A percentile compares a stretch with the other conserved stretches of the same genome.
These are phyloP conservation scores for Scheffersomyces ergatensis DNA, from an alignment of 805 yeast genomes.

Conservation along the genomic window DNA sequence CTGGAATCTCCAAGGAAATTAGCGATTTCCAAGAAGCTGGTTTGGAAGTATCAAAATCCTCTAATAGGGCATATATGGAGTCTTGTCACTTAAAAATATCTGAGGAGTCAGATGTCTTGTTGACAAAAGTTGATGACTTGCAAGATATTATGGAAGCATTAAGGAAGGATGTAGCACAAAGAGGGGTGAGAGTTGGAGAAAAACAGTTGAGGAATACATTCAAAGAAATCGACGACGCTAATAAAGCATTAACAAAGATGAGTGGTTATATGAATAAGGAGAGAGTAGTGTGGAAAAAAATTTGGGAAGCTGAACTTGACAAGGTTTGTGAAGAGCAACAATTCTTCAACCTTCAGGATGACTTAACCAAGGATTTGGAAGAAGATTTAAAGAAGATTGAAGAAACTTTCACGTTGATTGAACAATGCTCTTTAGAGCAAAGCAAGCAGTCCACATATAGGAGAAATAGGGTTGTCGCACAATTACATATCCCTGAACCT, in stretches of 20 bases:
- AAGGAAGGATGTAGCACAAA: conserved; percentile 84
- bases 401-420: conserved; percentile 80
- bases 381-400: conserved; percentile 79
- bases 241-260: conserved; percentile 49
- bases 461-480: conserved; percentile 36
- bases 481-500: conserved; percentile 56
- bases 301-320: conserved; percentile 90
- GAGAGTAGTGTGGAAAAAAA: conserved; percentile 81
- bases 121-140: conserved; percentile 83
- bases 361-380: conserved; percentile 69
- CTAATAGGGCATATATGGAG: conserved; percentile 64
- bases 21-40: conserved; percentile 51
- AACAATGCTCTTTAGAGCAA: conserved; percentile 77
- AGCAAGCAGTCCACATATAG: conserved; percentile 52
- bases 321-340: conserved; percentile 93
- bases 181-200: conserved; percentile 80
- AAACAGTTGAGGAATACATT: conserved; percentile 67
- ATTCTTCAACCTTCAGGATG: conserved; percentile 86
- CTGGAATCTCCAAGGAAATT: conserved; percentile 43
- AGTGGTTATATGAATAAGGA: conserved; percentile 64
- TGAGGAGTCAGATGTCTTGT: conserved; percentile 67
- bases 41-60: conserved; percentile 31
- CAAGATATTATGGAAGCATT: conserved; percentile 90
- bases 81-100: conserved; percentile 71
- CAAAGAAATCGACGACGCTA: conserved; percentile 63